phyloP scores from a whole-genome alignment of 306 rosid genomes.

The Neltuma alba region DNA sequence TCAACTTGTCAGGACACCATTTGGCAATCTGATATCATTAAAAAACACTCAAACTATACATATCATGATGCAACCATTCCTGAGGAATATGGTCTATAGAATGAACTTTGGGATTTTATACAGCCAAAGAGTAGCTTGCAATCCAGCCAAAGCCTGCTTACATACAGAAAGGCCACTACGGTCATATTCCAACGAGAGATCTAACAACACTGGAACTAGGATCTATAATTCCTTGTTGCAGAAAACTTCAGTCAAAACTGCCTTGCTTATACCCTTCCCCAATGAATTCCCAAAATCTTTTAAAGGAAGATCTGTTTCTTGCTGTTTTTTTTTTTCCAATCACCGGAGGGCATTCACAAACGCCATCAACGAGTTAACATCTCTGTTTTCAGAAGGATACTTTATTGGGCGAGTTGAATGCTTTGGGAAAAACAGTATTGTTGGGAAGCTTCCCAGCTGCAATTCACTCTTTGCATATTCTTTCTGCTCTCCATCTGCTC shows the following conservation, averaged over 20 bases:
- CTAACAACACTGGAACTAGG: neutral
- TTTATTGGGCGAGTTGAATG: conserved; percentile 73
- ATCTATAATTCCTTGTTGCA: conserved; percentile 7
- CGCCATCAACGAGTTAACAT: conserved; percentile 74
- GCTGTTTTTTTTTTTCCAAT: neutral
- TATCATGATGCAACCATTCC: neutral
- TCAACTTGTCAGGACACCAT: neutral
- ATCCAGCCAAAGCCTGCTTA: conserved; percentile 10
- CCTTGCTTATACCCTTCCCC: neutral
- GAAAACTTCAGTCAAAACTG: conserved; percentile 18
- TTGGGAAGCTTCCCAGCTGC: conserved; percentile 78
- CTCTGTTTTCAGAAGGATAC: conserved; percentile 83
- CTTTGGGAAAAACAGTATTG: conserved; percentile 79
- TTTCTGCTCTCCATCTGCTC: conserved; percentile 84
- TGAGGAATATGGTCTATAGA: neutral
- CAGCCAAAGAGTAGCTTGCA: neutral
- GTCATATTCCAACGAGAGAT: neutral
- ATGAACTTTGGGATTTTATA: conserved; percentile 4
- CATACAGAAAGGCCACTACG: neutral
- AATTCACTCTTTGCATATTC: conserved; percentile 72
- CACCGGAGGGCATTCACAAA: conserved; percentile 75
- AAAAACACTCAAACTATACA: neutral
- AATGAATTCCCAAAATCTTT: neutral
- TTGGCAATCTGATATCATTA: neutral
- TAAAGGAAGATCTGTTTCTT: conserved; percentile 15